phyloP scores from a whole-genome alignment of 208 protist genomes.

The Leishmania turanica region DNA sequence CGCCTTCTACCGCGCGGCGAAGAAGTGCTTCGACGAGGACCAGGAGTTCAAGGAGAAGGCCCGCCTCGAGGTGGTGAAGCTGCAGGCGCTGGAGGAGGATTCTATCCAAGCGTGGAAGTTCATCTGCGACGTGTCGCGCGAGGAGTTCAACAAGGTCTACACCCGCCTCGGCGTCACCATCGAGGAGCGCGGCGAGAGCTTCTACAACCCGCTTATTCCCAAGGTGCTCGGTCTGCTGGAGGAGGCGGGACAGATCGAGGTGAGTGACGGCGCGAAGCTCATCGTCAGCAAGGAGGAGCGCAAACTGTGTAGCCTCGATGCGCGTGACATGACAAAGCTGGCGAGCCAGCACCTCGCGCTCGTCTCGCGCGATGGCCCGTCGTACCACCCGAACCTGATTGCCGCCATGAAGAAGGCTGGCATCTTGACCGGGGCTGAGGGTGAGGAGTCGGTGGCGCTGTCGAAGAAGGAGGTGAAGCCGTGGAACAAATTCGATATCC shows the following conservation, averaged over 20 bases:
- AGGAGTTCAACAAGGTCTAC: constrained; percentile 95
- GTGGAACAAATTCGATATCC: constrained; percentile 82
- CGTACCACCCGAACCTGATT: constrained; percentile 81
- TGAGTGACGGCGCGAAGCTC: constrained; percentile 90
- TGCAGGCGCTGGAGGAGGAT: constrained; percentile 83
- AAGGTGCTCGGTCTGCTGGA: constrained; percentile 82
- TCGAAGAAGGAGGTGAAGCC: constrained; percentile 92
- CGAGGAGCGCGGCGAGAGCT: constrained; percentile 96
- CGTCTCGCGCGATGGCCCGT: constrained; percentile 50
- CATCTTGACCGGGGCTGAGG: constrained; percentile 73
- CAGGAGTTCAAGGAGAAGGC: constrained; percentile 92
- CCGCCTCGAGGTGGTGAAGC: constrained; percentile 91
- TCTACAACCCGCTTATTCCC: constrained; percentile 95
- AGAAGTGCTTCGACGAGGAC: constrained; percentile 95
- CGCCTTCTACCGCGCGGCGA: constrained; percentile 95
- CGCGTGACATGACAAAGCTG: constrained; percentile 87
- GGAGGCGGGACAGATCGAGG: constrained; percentile 74
- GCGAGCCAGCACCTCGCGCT: constrained; percentile 71
- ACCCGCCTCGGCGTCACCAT: constrained; percentile 82
- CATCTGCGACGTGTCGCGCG: constrained; percentile 94
- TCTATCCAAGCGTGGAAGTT: constrained; percentile 90
- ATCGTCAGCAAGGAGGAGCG: constrained; percentile 80
- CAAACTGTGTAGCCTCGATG: constrained; percentile 54
- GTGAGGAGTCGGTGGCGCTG: constrained; percentile 73
- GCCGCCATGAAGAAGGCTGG: constrained; percentile 76